Evolutionary conservation across 495 filamentous ascomycete species (phyloP).

Genomic region (Tetracladium marchalianum): DNA sequence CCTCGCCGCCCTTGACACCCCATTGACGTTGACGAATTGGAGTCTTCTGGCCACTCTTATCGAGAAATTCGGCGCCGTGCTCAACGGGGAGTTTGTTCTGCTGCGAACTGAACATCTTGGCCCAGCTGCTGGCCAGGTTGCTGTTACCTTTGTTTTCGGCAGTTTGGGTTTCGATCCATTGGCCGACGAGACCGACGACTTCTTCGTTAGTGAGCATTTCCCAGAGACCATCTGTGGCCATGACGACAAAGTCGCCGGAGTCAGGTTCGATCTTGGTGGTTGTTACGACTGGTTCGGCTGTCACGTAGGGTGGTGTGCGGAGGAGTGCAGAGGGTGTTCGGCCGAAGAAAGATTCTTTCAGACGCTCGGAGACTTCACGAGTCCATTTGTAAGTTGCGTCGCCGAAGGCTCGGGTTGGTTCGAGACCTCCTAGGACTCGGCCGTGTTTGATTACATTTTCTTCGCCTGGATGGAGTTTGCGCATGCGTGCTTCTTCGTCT

Average conservation of each 20-base stretch:
- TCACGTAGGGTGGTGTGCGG: constrained; percentile 94
- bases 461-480: constrained; percentile 80
- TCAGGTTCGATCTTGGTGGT: constrained; percentile 90
- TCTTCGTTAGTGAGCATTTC: constrained; percentile 99
- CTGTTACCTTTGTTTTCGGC: constrained; percentile 20
- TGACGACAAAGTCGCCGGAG: constrained; percentile 88
- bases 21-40: constrained; percentile 84
- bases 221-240: constrained; percentile 97
- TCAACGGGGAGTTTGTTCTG: constrained; percentile 50
- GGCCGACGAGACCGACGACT: constrained; percentile 89
- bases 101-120: constrained; percentile 42
- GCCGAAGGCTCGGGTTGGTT: constrained; percentile 89
- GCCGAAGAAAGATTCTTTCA: constrained; percentile 80
- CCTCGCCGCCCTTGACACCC: constrained; percentile 55
- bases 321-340: constrained; percentile 59
- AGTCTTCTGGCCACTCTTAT: constrained; percentile 44
- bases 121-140: constrained; percentile 40
- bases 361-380: constrained; percentile 64
- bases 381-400: constrained; percentile 97
- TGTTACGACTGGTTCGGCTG: constrained; percentile 88
- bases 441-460: constrained; percentile 75
- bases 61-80: constrained; percentile 19
- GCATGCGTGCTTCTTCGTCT: constrained; percentile 71
- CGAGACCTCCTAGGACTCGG: constrained; percentile 81
- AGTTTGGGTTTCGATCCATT: constrained; percentile 82